Conservation (phyloP, 1,139 yeast species). For the Magnusiomyces fungicola region DNA sequence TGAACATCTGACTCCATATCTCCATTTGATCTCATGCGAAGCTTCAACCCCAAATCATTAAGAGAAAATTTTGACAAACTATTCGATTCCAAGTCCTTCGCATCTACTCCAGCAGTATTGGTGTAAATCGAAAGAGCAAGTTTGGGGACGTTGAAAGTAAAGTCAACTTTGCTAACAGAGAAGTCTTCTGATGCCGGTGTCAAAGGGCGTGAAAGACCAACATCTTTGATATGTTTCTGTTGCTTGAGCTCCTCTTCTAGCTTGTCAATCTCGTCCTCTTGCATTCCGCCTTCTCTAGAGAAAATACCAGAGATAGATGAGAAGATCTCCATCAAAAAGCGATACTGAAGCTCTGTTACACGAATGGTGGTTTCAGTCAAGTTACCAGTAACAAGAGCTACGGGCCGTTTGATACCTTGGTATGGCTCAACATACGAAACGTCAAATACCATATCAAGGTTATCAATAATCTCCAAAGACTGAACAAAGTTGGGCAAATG, state of each 20-base stretch:
- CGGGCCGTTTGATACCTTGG: constrained; percentile 39
- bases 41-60: constrained; percentile 47
- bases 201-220: not conserved
- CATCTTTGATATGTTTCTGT: constrained; percentile 21
- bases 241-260: constrained; percentile 28
- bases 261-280: constrained; percentile 58
- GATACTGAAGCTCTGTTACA: constrained; percentile 72
- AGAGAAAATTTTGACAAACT: constrained; percentile 59
- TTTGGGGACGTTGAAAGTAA: constrained; percentile 49
- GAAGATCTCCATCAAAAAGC: constrained; percentile 49
- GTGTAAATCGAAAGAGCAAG: constrained; percentile 60
- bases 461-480: constrained; percentile 56
- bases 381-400: constrained; percentile 49
- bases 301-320: constrained; percentile 55
- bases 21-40: constrained; percentile 48
- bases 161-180: constrained; percentile 13
- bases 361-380: constrained; percentile 60
- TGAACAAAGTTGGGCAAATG: constrained; percentile 45
- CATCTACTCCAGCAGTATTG: constrained; percentile 40
- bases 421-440: constrained; percentile 46
- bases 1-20: constrained; percentile 55
- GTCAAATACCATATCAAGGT: constrained; percentile 58
- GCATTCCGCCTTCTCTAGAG: constrained; percentile 37
- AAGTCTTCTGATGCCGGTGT: not conserved
- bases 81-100: constrained; percentile 30